These are phyloP conservation scores for Sungouiella blattae DNA, from an alignment of 805 yeast genomes.

Conservation along the genomic window DNA sequence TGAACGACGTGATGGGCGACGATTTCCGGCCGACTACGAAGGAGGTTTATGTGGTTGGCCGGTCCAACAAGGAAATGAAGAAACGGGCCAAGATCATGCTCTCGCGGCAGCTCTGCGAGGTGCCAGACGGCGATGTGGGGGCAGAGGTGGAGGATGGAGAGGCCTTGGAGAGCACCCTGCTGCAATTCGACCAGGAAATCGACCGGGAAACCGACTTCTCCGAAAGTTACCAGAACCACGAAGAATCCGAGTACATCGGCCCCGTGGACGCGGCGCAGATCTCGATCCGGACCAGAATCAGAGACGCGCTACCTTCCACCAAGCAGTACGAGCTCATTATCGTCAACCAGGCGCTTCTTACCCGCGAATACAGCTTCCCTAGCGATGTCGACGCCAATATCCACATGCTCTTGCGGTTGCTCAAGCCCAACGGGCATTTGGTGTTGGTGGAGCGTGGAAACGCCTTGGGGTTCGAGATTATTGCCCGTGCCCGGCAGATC, in stretches of 20 bases:
- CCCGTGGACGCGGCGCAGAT: constrained; percentile 57
- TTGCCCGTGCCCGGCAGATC: constrained; percentile 87
- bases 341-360: constrained; percentile 73
- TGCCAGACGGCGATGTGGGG: constrained; percentile 8
- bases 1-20: constrained; percentile 76
- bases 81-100: constrained; percentile 74
- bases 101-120: constrained; percentile 60
- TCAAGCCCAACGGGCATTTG: constrained; percentile 77
- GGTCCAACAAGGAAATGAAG: constrained; percentile 59
- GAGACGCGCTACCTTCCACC: constrained; percentile 49
- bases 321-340: constrained; percentile 76
- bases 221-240: constrained; percentile 5
- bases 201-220: too few species aligned
- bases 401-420: constrained; percentile 52
- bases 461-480: constrained; percentile 81
- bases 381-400: constrained; percentile 67
- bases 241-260: constrained; percentile 25
- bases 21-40: constrained; percentile 58
- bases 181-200: neutral
- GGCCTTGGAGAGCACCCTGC: neutral
- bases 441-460: constrained; percentile 86
- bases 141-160: constrained; percentile 9
- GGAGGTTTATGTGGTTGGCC: constrained; percentile 70
- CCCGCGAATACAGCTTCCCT: constrained; percentile 60
- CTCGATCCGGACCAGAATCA: constrained; percentile 51